Conservation (phyloP, 345 rosid genomes). For the Citropsis articulata region DNA sequence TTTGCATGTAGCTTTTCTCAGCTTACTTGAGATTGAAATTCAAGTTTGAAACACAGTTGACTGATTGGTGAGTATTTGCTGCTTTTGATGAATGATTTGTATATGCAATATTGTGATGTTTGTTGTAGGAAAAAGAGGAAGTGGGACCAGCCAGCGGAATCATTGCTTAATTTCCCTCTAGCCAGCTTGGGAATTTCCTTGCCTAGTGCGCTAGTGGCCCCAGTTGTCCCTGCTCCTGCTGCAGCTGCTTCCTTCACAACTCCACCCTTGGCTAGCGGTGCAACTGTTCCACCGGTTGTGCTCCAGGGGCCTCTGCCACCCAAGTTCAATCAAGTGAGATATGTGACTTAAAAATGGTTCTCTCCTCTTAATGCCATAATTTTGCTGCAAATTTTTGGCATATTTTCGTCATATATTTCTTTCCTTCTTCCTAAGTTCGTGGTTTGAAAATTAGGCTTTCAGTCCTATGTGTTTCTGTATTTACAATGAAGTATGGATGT, state of each 20-base stretch:
- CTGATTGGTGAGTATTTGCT: neutral
- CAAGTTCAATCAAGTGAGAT: conserved; percentile 50
- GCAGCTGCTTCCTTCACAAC: conserved; percentile 26
- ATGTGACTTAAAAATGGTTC: neutral
- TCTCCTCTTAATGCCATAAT: neutral
- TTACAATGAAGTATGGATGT: neutral
- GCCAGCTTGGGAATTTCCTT: conserved; percentile 34
- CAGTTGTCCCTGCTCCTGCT: conserved; percentile 21
- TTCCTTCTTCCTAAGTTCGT: neutral
- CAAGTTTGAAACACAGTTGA: neutral
- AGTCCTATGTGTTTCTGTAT: neutral
- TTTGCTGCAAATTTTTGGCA: neutral
- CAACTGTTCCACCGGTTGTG: conserved; percentile 23
- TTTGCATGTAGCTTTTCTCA: no score
- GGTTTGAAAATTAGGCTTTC: neutral
- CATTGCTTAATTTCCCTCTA: conserved; percentile 37
- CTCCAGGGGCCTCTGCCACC: conserved; percentile 29
- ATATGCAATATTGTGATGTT: neutral
- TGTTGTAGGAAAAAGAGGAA: conserved; percentile 73
- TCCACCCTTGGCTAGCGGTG: conserved; percentile 19
- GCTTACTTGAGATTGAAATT: neutral
- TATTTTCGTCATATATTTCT: neutral
- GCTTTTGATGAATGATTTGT: neutral
- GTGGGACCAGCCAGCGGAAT: conserved; percentile 95
- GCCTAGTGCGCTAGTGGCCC: conserved; percentile 22